Base-by-base conservation (phyloP, 495 filamentous ascomycete genomes). In the Cairneyella variabilis region DNA sequence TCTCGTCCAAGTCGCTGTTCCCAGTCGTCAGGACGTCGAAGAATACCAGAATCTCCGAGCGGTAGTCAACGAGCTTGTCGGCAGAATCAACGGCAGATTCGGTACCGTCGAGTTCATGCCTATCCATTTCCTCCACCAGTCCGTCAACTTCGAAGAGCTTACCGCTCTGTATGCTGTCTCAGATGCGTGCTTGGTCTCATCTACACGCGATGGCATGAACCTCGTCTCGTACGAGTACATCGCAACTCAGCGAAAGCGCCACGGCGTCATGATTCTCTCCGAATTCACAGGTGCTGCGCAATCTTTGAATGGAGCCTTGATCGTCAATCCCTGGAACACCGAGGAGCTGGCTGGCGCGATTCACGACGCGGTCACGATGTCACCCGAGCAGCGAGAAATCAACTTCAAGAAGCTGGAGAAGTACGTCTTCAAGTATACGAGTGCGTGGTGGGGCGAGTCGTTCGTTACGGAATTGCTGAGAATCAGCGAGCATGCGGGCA, bases 151-250 rank as follows among this genome's bases (percentile, higher is more conserved):
- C 65, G 83, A 90, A 40, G 92, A 97, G 66, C 77, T 97, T n/a
- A 87, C 90, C 22, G 91, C 92, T 0, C 72, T 97, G 2, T 97
- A 97, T 60, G 86, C 89, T 25, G 79, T 96, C 32, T 89, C 88
- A 10, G 91, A 96, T 65, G 86, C 87, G 38, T 97, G 91, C 63
- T 76, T 97, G 5, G 86, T 96, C 43, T 88, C 86, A 12, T 96
- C 90, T 0, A 95, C 87, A 1, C 79, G 91, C n/a, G 92, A 96
- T 63, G 92, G 92, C 53, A 96, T 97, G 92, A 97, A 97, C 64
- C 80, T 96, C 9, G 92, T 97, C 21, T 90, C 88, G 20, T 96
- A 91, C 70, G 92, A 97, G 68, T 97, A 96, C 69, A 90, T 96
- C 43, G 91, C 92, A 2, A 90, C 85, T 27, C 92, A 96, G 63